phyloP scores from a whole-genome alignment of 805 yeast genomes.

The Candida glaebosa region DNA sequence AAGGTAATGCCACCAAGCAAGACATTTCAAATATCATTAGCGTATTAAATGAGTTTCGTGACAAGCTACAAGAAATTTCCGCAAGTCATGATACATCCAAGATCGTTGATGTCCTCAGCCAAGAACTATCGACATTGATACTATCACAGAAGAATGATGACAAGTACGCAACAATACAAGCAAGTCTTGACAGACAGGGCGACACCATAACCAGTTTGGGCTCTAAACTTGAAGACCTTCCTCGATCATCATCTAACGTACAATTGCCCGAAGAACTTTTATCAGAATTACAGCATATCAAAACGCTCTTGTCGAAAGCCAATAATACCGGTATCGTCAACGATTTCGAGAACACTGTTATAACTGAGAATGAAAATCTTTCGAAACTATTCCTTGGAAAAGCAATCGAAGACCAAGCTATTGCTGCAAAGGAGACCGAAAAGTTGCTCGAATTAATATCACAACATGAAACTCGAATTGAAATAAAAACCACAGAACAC shows the following conservation, averaged over 20 bases:
- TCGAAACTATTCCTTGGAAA: neutral
- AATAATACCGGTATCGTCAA: neutral
- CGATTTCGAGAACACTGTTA: neutral
- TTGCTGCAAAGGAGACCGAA: neutral
- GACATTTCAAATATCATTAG: conserved; percentile 22
- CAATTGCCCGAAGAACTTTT: neutral
- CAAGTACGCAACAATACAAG: neutral
- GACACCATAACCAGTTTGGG: neutral
- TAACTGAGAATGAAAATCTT: neutral
- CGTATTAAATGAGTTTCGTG: conserved; percentile 14
- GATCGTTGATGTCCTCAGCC: neutral
- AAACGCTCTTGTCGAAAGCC: neutral
- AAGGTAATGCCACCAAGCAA: conserved; percentile 32
- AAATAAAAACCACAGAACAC: neutral
- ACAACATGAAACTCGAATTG: neutral
- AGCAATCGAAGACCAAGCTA: neutral
- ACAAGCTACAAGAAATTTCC: neutral
- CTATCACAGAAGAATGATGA: neutral
- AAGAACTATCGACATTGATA: conserved; percentile 4
- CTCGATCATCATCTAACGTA: neutral
- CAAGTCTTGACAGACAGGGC: neutral
- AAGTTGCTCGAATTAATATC: neutral
- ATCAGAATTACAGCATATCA: neutral
- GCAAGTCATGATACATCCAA: neutral
- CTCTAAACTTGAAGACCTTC: neutral